These are phyloP conservation scores for Diplodia mutila DNA, from an alignment of 2,329 filamentous ascomycete genomes.

Conservation along the genomic window DNA sequence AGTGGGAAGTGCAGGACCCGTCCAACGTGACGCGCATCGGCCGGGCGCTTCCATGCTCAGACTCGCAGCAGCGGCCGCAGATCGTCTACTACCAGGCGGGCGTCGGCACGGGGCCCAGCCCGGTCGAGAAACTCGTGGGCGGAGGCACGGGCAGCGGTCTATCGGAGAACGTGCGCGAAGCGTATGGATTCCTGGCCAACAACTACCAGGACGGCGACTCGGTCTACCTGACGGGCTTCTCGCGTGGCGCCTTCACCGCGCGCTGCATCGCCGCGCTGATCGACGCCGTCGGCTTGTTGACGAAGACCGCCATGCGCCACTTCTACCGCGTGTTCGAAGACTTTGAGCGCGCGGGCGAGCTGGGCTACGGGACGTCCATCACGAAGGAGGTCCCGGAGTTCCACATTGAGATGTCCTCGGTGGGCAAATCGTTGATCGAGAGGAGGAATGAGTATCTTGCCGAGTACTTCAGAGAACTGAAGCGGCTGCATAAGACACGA, in stretches of 20 bases:
- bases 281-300: conserved; percentile 31
- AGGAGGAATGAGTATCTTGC: conserved; percentile 28
- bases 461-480: conserved; percentile 45
- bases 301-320: conserved; percentile 28
- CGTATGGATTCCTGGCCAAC: conserved; percentile 65
- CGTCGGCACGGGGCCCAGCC: conserved; percentile 38
- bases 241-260: conserved; percentile 60
- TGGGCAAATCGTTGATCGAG: background rate
- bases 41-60: conserved; percentile 40
- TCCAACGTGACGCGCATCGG: conserved; percentile 47
- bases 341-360: conserved; percentile 29
- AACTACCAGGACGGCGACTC: conserved; percentile 62
- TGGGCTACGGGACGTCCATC: conserved; percentile 16
- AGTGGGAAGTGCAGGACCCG: conserved; percentile 31
- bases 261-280: conserved; percentile 33
- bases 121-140: conserved; percentile 27
- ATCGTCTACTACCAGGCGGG: conserved; percentile 49
- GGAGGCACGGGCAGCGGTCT: conserved; percentile 38
- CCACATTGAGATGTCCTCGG: background rate
- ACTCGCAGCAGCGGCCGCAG: conserved; percentile 38
- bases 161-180: conserved; percentile 59
- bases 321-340: conserved; percentile 31
- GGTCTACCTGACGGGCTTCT: conserved; percentile 60
- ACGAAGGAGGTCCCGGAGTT: conserved; percentile 17
- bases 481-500: conserved; percentile 41